Evolutionary conservation across 2,329 filamentous ascomycete species (phyloP), one percentile per base, ranked within the genome.

Genomic region (Colletotrichum lupini): DNA sequence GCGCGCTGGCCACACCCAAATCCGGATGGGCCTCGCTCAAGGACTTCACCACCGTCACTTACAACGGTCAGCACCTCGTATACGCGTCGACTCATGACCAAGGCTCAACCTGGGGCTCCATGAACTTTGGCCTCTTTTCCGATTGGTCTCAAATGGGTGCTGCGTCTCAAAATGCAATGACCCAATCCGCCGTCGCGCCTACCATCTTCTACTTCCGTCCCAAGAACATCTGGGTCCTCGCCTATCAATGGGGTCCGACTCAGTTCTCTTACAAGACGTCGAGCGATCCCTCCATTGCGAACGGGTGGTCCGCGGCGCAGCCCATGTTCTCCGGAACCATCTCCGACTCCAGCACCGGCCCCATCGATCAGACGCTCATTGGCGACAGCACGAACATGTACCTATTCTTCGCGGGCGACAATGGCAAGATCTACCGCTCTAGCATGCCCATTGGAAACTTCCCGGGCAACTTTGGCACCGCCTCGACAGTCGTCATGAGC

Each of bases 331-430:
- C 85, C 0, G 90, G 90, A 14, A 84, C 78, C 24, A 89, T 92
- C 76, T 78, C 83, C 0, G 84, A 77, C 68, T 87, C 87, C 9
- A 78, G 80, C 80, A 91, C 87, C 0, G 89, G 89, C 0, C 78
- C 83, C 12, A 92, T 93, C 73, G 91, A 93, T 79, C 90, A 92
- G 81, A 89, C 90, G 0, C 75, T 92, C 68, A 92, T 93, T 75
- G 90, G 88, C 53, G 91, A 93, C 79, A 81, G 81, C 78, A 80
- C 78, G 7, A 87, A 88, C 81, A 92, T 92, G 89, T 92, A 92
- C 76, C 83, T 93, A 5, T 93, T 93, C 87, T 93, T 92, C 76
- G 85, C 86, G 0, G 91, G 90, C 8, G 91, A 93, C 81, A 92
- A 93, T 75, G 91, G 91, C 79, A 87, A 87, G 58, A 91, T 93